Conservation (phyloP, 2,329 filamentous ascomycete species). For the Colletotrichum cordylinicola region DNA sequence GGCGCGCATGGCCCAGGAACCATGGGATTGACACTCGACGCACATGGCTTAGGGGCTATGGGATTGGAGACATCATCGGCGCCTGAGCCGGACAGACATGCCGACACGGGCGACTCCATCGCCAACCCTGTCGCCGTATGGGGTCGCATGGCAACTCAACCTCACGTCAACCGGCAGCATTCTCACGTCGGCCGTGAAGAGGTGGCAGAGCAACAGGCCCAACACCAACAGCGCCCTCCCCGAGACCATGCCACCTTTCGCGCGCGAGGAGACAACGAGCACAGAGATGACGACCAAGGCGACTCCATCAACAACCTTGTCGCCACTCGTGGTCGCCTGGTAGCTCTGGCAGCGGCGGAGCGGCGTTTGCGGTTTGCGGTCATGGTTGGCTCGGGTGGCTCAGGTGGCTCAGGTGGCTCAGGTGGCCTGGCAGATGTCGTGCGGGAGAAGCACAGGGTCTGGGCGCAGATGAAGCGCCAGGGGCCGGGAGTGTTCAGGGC, state of each 20-base stretch:
- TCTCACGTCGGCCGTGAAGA: background rate
- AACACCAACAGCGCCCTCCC: background rate
- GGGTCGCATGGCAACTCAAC: too few relatives aligned
- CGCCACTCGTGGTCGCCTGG: background rate
- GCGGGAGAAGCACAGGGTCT: background rate
- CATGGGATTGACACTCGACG: too few relatives aligned
- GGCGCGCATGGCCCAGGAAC: too few relatives aligned
- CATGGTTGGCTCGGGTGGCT: background rate
- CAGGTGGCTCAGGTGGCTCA: background rate
- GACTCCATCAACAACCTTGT: background rate
- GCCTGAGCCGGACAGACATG: too few relatives aligned
- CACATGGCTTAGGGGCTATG: too few relatives aligned
- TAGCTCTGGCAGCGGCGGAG: background rate
- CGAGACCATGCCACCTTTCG: too few relatives aligned
- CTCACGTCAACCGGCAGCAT: background rate
- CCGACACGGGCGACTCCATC: too few relatives aligned
- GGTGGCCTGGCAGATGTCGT: background rate
- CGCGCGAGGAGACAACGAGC: too few relatives aligned
- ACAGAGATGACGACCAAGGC: background rate
- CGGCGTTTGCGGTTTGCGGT: background rate
- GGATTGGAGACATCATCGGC: too few relatives aligned
- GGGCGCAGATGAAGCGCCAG: background rate
- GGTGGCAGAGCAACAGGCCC: background rate
- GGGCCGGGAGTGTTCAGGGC: background rate
- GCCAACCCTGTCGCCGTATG: too few relatives aligned